Base-by-base conservation (phyloP, 2,329 filamentous ascomycete species). In the Coleophoma crateriformis region DNA sequence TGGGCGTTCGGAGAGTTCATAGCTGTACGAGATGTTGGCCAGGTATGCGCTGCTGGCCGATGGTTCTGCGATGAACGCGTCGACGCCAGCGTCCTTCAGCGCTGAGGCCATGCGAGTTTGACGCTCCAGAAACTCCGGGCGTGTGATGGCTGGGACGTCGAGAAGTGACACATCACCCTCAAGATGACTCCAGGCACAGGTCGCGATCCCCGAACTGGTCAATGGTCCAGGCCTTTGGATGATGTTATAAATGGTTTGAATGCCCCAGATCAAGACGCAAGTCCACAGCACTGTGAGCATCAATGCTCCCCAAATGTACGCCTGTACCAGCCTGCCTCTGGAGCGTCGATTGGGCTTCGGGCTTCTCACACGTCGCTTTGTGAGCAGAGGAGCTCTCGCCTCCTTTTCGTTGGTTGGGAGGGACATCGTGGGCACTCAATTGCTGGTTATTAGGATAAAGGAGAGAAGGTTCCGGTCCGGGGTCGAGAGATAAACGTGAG, bases 31-130 rank as follows among this genome's bases (percentile, higher is more conserved):
- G 33, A 80, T 70, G 58, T 84, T 84, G 45, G 71, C 79, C 57
- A 82, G 84, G 62, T 84, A 75, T 63, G 77, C 74, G 50, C 83
- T 83, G 0, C 78, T 81, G 54, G 81, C 83, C 2, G 81, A 81
- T 2, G 81, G 81, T 58, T 85, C 82, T 0, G 82, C 67, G 2
- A 82, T 69, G 54, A 84, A 85, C 0, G 77, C 81, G 61, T 84
- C 79, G 1, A 76, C 52, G 17, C 53, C 57, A 2, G 54, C 58
- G 37, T 50, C 34, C 1, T 50, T 49, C 15, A 62, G 52, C 8
- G 48, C 58, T 7, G 49, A 33, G 6, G 58, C 57, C 11, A 62
- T 47, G 1, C 17, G 53, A 2, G 45, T 34, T 42, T 61, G 59
- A 3, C 59, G 54, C 7, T 47, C 11, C 2, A 61, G 50, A 32